phyloP scores from a whole-genome alignment of 108 stramenopile species.

The Fistulifera pelliculosa region DNA sequence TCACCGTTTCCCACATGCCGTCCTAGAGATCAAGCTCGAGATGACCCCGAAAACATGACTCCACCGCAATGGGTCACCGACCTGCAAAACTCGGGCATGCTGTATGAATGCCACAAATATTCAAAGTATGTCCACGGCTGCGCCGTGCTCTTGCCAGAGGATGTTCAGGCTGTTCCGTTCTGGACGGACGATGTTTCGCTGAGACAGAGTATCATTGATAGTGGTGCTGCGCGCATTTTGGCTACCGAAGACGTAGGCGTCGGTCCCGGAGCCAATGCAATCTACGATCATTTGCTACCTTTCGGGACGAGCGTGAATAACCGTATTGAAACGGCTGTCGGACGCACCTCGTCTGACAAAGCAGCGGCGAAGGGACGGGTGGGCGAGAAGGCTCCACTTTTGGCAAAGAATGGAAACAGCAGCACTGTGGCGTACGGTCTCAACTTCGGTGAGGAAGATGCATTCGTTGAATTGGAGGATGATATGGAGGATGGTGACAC shows the following conservation, averaged over 20 bases:
- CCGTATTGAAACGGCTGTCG: constrained; percentile 58
- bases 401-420: not conserved
- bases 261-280: constrained; percentile 77
- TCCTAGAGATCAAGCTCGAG: constrained; percentile 94
- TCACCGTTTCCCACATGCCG: constrained; percentile 93
- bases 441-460: constrained; percentile 30
- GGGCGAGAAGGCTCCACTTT: constrained; percentile 17
- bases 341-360: constrained; percentile 54
- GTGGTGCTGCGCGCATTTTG: constrained; percentile 61
- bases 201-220: constrained; percentile 81
- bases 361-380: constrained; percentile 34
- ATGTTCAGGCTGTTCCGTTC: constrained; percentile 89
- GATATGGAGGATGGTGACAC: constrained; percentile 41
- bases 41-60: constrained; percentile 67
- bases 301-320: constrained; percentile 71
- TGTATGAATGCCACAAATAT: constrained; percentile 93
- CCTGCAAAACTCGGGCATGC: constrained; percentile 79
- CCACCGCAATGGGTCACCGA: constrained; percentile 92
- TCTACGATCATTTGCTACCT: constrained; percentile 83
- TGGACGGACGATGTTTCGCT: constrained; percentile 94
- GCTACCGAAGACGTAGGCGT: constrained; percentile 43
- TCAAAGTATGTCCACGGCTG: constrained; percentile 82
- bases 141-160: constrained; percentile 87
- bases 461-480: constrained; percentile 29
- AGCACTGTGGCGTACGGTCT: constrained; percentile 13